Evolutionary conservation across 2,329 filamentous ascomycete genomes (phyloP).

Genomic region (Penicillium frequentans): DNA sequence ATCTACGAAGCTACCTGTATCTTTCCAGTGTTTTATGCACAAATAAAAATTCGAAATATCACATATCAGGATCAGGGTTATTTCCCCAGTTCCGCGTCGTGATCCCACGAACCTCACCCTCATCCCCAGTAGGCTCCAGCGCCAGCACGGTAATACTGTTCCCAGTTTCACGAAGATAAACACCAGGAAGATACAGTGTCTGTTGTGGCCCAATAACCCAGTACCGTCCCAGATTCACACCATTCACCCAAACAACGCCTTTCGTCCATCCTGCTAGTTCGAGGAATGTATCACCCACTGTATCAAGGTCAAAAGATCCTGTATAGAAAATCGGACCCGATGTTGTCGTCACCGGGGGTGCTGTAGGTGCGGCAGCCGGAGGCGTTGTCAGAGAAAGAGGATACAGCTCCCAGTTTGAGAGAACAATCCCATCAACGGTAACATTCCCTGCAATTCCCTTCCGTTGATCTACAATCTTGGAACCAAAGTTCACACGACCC

Average conservation of each 20-base stretch:
- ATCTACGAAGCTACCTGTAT: not conserved
- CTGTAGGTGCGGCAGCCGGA: constrained; percentile 5
- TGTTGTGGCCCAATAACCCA: constrained; percentile 53
- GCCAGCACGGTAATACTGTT: constrained; percentile 49
- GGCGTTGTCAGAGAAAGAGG: constrained; percentile 36
- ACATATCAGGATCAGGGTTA: constrained; percentile 24
- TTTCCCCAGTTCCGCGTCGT: constrained; percentile 31
- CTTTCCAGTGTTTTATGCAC: too few relatives aligned
- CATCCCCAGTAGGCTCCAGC: constrained; percentile 40
- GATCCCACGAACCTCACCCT: constrained; percentile 16
- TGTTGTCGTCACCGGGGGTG: not conserved
- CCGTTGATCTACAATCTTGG: constrained; percentile 44
- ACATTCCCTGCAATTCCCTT: constrained; percentile 50
- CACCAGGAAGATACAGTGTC: constrained; percentile 48
- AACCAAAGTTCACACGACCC: constrained; percentile 51
- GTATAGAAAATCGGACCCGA: constrained; percentile 19
- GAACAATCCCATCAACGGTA: constrained; percentile 33
- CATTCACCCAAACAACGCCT: constrained; percentile 50
- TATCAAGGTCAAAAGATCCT: constrained; percentile 6
- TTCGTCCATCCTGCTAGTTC: constrained; percentile 44
- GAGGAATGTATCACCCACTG: constrained; percentile 39
- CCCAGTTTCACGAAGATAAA: constrained; percentile 32
- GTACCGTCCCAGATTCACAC: constrained; percentile 48
- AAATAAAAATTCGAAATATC: not conserved
- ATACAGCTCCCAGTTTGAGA: constrained; percentile 45